Evolutionary conservation across 2,329 filamentous ascomycete species (phyloP), one percentile per base, ranked within the genome.

Genomic region (Myriosclerotinia curreyana): DNA sequence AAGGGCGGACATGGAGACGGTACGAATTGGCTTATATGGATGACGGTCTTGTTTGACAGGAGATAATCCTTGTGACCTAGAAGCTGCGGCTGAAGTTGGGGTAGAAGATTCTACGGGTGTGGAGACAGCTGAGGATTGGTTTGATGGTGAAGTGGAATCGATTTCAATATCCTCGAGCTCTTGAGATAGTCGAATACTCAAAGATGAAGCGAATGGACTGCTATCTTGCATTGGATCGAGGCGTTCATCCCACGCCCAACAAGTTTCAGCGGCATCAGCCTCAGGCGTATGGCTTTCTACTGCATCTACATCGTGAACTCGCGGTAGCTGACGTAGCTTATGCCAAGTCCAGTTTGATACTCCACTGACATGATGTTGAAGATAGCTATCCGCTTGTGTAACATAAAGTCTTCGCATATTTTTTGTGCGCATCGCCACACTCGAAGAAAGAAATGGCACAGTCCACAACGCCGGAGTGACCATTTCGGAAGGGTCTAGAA

Each of bases 311-410:
- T 85, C 80, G 67, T 83, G 82, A 25, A 84, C 78, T 6, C 84
- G 81, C 56, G 83, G 85, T 31, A 92, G 77, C 69, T 86, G 82
- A 42, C 86, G 83, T 12, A 93, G 75, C 53, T 81, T 82, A 69
- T 86, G 86, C 90, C 90, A 94, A 1, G 84, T 86, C 88, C 88
- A 92, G 6, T 81, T 80, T 12, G 78, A 56, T 28, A 56, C 44
- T 5, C n/a, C 14, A 25, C 38, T 28, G 44, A 65, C 64, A 8
- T 69, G 79, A 66, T 86, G 83, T 71, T 94, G 90, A 2, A 90
- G 77, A 68, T 94, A 94, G 1, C 88, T 87, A 69, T 89, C 86
- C 4, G 87, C 84, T 65, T 91, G 88, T 1, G 90, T 94, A 65
- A 93, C 81, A 75, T 90, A 94, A 15, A 94, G 81, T 11, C 90